Conservation (phyloP, 192 early-diverging fungal genomes). For the Coemansia reversa region DNA sequence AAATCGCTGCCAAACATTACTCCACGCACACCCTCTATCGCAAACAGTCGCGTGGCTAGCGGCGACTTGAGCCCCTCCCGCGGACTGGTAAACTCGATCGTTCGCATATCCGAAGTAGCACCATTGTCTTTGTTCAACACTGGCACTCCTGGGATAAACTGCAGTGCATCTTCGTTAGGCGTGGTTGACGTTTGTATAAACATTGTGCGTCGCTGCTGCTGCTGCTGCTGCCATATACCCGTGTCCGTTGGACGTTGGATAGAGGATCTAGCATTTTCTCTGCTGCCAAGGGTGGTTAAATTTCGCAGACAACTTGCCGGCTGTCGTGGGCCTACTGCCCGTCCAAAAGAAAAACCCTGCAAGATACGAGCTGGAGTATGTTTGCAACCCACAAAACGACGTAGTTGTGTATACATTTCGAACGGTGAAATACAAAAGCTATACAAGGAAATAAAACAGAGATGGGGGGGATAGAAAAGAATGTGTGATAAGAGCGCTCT, state of each 20-base stretch:
- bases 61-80: slow-evolving; percentile 80
- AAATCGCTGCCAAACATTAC: slow-evolving; percentile 94
- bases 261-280: not conserved
- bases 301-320: not conserved
- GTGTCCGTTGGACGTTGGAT: not conserved
- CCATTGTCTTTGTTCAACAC: slow-evolving; percentile 60
- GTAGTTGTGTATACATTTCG: slow-evolving; percentile 7
- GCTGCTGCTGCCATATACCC: not conserved
- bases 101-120: slow-evolving; percentile 48
- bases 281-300: not conserved
- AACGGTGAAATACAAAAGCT: no score
- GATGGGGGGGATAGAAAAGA: no score
- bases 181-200: slow-evolving; percentile 90
- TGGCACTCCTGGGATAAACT: slow-evolving; percentile 91
- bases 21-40: slow-evolving; percentile 87
- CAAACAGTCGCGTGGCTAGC: slow-evolving; percentile 85
- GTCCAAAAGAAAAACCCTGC: no score
- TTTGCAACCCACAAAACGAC: not conserved
- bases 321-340: not conserved
- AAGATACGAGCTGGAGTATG: no score
- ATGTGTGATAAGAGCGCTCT: no score
- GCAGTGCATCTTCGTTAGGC: slow-evolving; percentile 92
- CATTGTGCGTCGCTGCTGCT: slow-evolving; percentile 58
- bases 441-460: no score
- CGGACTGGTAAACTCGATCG: slow-evolving; percentile 80